These are phyloP conservation scores for Mycena vitilis DNA, from an alignment of 768 basidiomycete genomes.

Conservation along the genomic window DNA sequence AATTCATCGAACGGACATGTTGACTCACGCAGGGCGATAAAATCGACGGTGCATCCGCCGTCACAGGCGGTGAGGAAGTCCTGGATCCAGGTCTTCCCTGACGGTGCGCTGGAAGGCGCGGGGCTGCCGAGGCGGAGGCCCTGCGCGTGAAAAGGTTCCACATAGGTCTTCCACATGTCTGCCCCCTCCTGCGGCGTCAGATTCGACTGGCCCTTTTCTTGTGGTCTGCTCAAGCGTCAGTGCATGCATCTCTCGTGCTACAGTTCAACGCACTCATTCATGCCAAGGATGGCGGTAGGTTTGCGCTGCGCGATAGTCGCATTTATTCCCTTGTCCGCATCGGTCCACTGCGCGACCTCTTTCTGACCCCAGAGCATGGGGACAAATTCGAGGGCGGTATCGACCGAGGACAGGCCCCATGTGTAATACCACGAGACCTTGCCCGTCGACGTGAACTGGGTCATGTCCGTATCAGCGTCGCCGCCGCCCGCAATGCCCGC, in stretches of 20 bases:
- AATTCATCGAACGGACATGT: too few relatives aligned
- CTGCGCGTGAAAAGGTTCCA: constrained; percentile 61
- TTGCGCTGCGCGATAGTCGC: constrained; percentile 49
- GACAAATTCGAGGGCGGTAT: constrained; percentile 61
- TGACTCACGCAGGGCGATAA: constrained; percentile 64
- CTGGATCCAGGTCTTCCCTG: constrained; percentile 65
- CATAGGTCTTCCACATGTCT: constrained; percentile 60
- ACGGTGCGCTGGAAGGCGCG: constrained; percentile 62
- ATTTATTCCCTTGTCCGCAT: constrained; percentile 48
- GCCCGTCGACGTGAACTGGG: constrained; percentile 55
- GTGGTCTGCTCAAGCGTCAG: constrained; percentile 33
- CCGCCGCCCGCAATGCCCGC: constrained; percentile 65
- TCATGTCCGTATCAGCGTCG: constrained; percentile 52
- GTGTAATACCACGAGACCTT: constrained; percentile 71
- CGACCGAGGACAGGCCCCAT: constrained; percentile 53
- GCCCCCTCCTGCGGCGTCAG: constrained; percentile 61
- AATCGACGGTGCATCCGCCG: constrained; percentile 65
- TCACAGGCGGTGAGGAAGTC: constrained; percentile 63
- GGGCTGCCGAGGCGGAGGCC: constrained; percentile 65
- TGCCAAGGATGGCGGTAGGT: constrained; percentile 59
- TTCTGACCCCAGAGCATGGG: constrained; percentile 67
- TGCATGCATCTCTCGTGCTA: neutral
- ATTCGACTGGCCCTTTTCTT: constrained; percentile 61
- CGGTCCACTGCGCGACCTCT: constrained; percentile 52
- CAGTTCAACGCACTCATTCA: constrained; percentile 60